Conservation (phyloP, 805 yeast genomes). For the Candida maltosa region DNA sequence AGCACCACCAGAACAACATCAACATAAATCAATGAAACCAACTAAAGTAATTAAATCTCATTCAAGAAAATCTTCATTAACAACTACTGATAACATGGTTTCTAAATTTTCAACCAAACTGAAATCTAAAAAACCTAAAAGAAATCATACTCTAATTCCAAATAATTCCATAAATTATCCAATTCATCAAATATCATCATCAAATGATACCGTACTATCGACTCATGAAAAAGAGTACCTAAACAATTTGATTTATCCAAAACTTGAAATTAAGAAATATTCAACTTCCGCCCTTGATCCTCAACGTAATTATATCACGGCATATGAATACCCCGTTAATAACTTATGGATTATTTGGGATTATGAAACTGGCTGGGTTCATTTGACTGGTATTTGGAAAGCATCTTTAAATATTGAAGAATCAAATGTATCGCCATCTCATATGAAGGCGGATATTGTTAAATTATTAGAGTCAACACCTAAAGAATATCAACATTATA, state of each 20-base stretch:
- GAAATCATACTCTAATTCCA: background rate
- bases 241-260: constrained; percentile 12
- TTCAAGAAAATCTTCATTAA: no score
- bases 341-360: constrained; percentile 85
- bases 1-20: no score
- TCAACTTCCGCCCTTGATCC: constrained; percentile 69
- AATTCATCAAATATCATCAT: constrained; percentile 7
- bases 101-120: constrained; percentile 1
- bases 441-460: constrained; percentile 71
- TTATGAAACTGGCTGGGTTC: constrained; percentile 79
- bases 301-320: constrained; percentile 60
- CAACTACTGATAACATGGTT: background rate
- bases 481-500: constrained; percentile 51
- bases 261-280: constrained; percentile 46
- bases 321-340: constrained; percentile 66
- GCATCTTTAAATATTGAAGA: constrained; percentile 24
- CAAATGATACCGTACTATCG: constrained; percentile 5
- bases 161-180: constrained; percentile 12
- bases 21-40: no score
- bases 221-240: constrained; percentile 5
- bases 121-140: background rate
- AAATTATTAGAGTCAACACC: constrained; percentile 66
- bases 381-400: constrained; percentile 87
- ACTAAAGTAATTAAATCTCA: no score
- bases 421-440: constrained; percentile 2